A percentile compares a stretch with the other conserved stretches of the same genome.
Evolutionary conservation across 2,329 filamentous ascomycete species (phyloP).

Genomic region (Pseudocercospora fijiensis): DNA sequence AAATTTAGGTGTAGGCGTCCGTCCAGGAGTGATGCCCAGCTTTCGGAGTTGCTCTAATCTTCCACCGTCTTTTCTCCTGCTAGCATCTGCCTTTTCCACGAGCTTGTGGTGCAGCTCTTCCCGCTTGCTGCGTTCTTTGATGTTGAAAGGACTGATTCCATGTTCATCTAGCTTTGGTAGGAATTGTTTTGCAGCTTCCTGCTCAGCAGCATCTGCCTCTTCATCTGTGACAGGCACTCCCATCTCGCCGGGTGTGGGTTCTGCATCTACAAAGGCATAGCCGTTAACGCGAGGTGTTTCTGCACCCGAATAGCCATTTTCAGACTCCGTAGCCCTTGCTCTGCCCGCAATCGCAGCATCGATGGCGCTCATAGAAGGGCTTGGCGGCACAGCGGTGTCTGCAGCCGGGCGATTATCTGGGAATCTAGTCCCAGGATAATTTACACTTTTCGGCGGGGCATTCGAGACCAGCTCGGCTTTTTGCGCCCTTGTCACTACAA

Average conservation of each 20-base stretch:
- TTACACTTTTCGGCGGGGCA: slow-evolving; percentile 72
- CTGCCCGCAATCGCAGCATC: slow-evolving; percentile 78
- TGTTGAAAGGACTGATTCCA: slow-evolving; percentile 74
- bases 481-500: slow-evolving; percentile 61
- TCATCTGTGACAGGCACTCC: slow-evolving; percentile 46
- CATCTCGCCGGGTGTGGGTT: slow-evolving; percentile 58
- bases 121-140: slow-evolving; percentile 70
- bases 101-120: slow-evolving; percentile 83
- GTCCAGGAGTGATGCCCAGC: slow-evolving; percentile 46
- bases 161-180: slow-evolving; percentile 50
- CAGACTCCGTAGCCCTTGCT: slow-evolving; percentile 61
- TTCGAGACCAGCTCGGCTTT: slow-evolving; percentile 67
- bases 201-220: slow-evolving; percentile 37
- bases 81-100: slow-evolving; percentile 76
- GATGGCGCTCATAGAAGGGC: slow-evolving; percentile 80
- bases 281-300: slow-evolving; percentile 91
- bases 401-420: slow-evolving; percentile 35
- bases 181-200: slow-evolving; percentile 41
- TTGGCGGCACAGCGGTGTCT: slow-evolving; percentile 57
- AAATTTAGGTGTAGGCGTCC: slow-evolving; percentile 67
- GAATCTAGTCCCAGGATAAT: slow-evolving; percentile 76
- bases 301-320: slow-evolving; percentile 59
- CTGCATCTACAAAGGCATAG: slow-evolving; percentile 90
- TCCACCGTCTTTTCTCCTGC: slow-evolving; percentile 62
- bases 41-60: slow-evolving; percentile 35